Evolutionary conservation across 2,329 filamentous ascomycete species (phyloP).

Genomic region (Colletotrichum magnum): DNA sequence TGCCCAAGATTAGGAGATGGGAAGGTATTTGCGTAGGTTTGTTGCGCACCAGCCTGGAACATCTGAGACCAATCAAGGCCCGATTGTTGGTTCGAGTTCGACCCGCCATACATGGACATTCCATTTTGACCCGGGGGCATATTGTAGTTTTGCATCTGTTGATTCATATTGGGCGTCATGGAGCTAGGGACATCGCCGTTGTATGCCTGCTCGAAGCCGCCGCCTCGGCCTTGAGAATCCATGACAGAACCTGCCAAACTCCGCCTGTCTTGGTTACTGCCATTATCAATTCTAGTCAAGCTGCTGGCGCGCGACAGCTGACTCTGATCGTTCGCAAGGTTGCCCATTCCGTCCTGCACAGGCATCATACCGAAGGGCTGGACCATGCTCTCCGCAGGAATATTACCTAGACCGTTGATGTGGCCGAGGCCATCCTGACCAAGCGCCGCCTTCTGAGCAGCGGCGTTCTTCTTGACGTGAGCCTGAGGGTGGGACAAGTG

Average conservation of each 20-base stretch:
- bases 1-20: constrained; percentile 74
- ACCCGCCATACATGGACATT: constrained; percentile 74
- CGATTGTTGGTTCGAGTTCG: constrained; percentile 73
- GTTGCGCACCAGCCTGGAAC: constrained; percentile 81
- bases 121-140: constrained; percentile 75
- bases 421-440: constrained; percentile 69
- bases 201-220: constrained; percentile 67
- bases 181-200: constrained; percentile 70
- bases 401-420: constrained; percentile 72
- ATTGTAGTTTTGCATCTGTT: constrained; percentile 75
- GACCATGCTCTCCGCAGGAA: constrained; percentile 70
- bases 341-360: constrained; percentile 71
- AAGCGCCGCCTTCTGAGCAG: constrained; percentile 70
- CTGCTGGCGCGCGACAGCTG: constrained; percentile 74
- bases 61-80: constrained; percentile 83
- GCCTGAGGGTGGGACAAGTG: constrained; percentile 94
- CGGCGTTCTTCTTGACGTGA: constrained; percentile 84
- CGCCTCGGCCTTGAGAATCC: constrained; percentile 58
- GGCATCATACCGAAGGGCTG: constrained; percentile 70
- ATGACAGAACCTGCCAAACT: constrained; percentile 69
- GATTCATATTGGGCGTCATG: constrained; percentile 74
- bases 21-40: constrained; percentile 75
- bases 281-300: constrained; percentile 71
- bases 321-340: constrained; percentile 71
- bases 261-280: constrained; percentile 69